Conservation (phyloP, 179 eudicot species). For the Beta lomatogona region DNA sequence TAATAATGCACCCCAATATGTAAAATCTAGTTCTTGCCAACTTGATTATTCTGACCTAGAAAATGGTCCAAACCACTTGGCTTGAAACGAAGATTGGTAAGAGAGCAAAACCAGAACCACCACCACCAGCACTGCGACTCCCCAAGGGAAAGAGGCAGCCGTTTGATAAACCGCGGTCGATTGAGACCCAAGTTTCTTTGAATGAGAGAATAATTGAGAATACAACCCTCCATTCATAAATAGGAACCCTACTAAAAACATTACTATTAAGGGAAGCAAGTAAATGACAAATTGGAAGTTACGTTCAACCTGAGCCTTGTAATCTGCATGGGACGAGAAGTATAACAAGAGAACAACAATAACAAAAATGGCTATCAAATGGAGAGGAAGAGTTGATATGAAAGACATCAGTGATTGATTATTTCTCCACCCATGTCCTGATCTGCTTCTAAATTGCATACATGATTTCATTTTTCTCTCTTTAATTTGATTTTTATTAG, state of each 20-base stretch:
- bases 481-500: too few relatives aligned
- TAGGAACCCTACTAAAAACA: conserved; percentile 31
- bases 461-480: conserved; percentile 1
- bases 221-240: conserved; percentile 35
- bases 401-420: conserved; percentile 22
- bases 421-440: conserved; percentile 21
- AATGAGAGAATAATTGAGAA: conserved; percentile 14
- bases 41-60: not conserved
- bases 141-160: conserved; percentile 36
- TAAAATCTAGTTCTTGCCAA: not conserved
- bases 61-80: conserved; percentile 1
- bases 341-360: conserved; percentile 38
- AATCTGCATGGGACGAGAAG: conserved; percentile 32
- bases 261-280: conserved; percentile 25
- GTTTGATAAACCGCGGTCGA: conserved; percentile 9
- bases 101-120: conserved; percentile 25
- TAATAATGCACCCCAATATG: too few relatives aligned
- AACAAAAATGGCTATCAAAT: conserved; percentile 38
- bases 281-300: conserved; percentile 31
- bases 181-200: not conserved
- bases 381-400: conserved; percentile 40
- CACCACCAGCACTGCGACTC: conserved; percentile 26
- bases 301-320: conserved; percentile 29
- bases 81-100: conserved; percentile 13
- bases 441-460: conserved; percentile 19